Conservation (phyloP, 768 basidiomycete species). For the Boletus sp. region DNA sequence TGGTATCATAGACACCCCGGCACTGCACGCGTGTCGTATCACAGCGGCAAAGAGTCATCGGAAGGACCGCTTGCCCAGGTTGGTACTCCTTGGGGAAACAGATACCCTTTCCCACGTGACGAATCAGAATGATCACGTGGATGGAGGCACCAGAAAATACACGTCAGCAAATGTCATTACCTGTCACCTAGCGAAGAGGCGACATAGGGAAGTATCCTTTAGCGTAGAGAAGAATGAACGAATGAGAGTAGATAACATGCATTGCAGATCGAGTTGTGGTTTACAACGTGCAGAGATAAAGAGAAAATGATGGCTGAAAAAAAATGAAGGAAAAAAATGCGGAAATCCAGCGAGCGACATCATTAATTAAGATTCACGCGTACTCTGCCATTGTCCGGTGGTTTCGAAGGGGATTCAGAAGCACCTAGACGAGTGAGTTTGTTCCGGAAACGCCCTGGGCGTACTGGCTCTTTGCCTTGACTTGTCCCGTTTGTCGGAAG, state of each 20-base stretch:
- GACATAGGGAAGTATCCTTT: slow-evolving; percentile 1
- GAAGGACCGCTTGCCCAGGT: slow-evolving; percentile 3
- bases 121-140: slow-evolving; percentile 22
- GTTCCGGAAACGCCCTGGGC: slow-evolving; percentile 30
- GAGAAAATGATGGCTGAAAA: slow-evolving; percentile 1
- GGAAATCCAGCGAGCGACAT: slow-evolving; percentile 18
- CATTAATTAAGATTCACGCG: slow-evolving; percentile 36
- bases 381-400: slow-evolving; percentile 35
- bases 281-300: slow-evolving; percentile 29
- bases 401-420: slow-evolving; percentile 29
- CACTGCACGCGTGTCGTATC: slow-evolving; percentile 1
- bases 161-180: neutral
- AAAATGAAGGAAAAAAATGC: neutral
- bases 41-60: slow-evolving; percentile 4
- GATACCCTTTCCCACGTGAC: slow-evolving; percentile 24
- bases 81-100: slow-evolving; percentile 1
- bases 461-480: slow-evolving; percentile 22
- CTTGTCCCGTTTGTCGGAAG: slow-evolving; percentile 14
- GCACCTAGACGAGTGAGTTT: slow-evolving; percentile 28
- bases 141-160: neutral
- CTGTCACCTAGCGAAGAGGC: slow-evolving; percentile 5
- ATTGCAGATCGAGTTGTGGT: slow-evolving; percentile 23
- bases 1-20: neutral
- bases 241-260: slow-evolving; percentile 17
- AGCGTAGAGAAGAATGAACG: slow-evolving; percentile 8